Conservation (phyloP, 257 asterid genomes). For the Nicotiana tomentosiformis region DNA sequence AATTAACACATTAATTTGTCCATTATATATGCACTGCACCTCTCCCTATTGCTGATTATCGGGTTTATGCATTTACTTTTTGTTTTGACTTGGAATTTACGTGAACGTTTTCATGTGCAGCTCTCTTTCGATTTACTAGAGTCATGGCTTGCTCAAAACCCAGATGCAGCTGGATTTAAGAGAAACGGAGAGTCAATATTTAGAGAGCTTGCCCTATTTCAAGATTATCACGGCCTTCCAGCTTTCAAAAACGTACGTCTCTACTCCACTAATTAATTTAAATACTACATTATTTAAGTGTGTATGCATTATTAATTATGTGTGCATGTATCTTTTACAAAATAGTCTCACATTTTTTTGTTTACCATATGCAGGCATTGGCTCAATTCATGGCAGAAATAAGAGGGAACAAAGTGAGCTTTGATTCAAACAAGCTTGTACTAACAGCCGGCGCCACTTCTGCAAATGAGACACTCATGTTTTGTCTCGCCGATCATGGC, state of each 20-base stretch:
- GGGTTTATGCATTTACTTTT: background rate
- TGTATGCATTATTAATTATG: too few species aligned
- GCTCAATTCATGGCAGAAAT: conserved; percentile 15
- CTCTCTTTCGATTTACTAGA: conserved; percentile 37
- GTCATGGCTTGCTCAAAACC: conserved; percentile 30
- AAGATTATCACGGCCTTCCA: conserved; percentile 38
- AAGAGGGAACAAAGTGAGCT: conserved; percentile 16
- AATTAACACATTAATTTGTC: too few species aligned
- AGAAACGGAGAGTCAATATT: conserved; percentile 30
- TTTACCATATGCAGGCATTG: conserved; percentile 7
- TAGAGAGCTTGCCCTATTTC: conserved; percentile 34
- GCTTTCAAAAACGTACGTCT: conserved; percentile 20
- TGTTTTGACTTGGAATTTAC: background rate
- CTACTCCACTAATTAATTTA: background rate
- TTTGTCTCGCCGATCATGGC: conserved; percentile 17
- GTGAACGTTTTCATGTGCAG: conserved; percentile 1
- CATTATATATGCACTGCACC: too few species aligned
- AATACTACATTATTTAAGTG: too few species aligned
- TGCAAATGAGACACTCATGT: conserved; percentile 20
- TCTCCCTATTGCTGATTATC: too few species aligned
- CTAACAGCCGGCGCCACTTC: conserved; percentile 23
- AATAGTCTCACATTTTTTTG: background rate
- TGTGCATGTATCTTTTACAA: too few species aligned
- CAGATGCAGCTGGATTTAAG: conserved; percentile 24
- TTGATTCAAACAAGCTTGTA: conserved; percentile 18